A percentile compares a stretch with the other conserved stretches of the same genome.
Evolutionary conservation across 345 rosid species (phyloP).

Genomic region (Cardamine chenopodiifolia): DNA sequence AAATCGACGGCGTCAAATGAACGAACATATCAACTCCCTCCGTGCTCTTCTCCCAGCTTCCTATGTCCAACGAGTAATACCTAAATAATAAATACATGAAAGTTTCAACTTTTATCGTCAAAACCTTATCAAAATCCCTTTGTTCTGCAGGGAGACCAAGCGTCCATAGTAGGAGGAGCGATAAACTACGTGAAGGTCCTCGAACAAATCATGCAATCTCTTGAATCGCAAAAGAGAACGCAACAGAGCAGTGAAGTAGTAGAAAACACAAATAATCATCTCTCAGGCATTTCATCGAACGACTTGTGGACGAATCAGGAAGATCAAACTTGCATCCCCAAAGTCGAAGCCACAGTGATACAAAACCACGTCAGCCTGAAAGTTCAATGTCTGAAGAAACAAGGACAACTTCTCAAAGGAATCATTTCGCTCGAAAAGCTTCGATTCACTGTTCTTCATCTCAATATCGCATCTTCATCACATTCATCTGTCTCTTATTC

Average conservation of each 20-base stretch:
- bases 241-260: constrained; percentile 16
- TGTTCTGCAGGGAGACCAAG: constrained; percentile 71
- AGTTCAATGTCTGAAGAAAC: constrained; percentile 56
- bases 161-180: constrained; percentile 80
- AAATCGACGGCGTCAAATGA: constrained; percentile 80
- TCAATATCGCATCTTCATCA: constrained; percentile 53
- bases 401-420: constrained; percentile 64
- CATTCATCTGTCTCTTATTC: constrained; percentile 55
- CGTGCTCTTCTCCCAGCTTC: constrained; percentile 71
- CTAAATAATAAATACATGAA: neutral
- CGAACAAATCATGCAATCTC: constrained; percentile 69
- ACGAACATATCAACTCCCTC: constrained; percentile 66
- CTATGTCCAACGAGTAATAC: constrained; percentile 65
- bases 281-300: constrained; percentile 39
- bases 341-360: constrained; percentile 57
- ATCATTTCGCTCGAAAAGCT: constrained; percentile 68
- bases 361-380: constrained; percentile 64
- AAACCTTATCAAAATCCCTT: neutral
- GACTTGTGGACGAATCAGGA: constrained; percentile 16
- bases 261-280: constrained; percentile 25
- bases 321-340: constrained; percentile 40
- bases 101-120: constrained; percentile 8
- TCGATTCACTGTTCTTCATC: constrained; percentile 67
- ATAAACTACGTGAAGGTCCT: constrained; percentile 79
- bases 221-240: constrained; percentile 53